Base-by-base conservation (phyloP, 352 stramenopile genomes). In the Pythium sp. region DNA sequence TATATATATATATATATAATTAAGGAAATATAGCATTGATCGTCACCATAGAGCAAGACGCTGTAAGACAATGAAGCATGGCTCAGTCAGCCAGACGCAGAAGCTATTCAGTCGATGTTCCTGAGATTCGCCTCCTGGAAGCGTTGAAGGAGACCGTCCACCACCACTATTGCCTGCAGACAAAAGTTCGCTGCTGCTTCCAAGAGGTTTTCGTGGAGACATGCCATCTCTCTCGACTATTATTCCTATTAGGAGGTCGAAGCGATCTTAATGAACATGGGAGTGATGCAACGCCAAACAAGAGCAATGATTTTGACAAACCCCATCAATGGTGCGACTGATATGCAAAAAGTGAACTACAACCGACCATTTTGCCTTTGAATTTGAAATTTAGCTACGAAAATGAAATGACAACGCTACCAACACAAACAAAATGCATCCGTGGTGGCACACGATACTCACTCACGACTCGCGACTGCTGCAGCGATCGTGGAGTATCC, bases 41-140 rank as follows among this genome's bases (percentile, higher is more conserved):
- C 11, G 36, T 43, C 36, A 32, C 30, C 30, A 43, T 43, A 43
- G 36, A 43, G 36, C 36, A 15, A 43, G 36, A 15, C 14, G 9
- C 36, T 43, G 36, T 11, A 12, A 15, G 36, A 43, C 2, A 14
- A 43, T 12, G 36, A 43, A 18, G 11, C 11, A 43, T 5, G 12
- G 36, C 14, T 43, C 36, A 32, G 9, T n/a, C 36, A 30, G 22
- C 9, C 30, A 28, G 14, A 55, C 9, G 76, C 47, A 0, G 49
- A 71, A 32, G 5, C 30, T 4, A 32, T 32, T 32, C 30, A 32
- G 14, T 64, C 66, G 36, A 28, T 14, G 18, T 53, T 28, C 4
- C 47, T 53, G 8, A 0, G 28, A 59, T 76, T 63, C 7, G 32
- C 22, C 24, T 60, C 57, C n/a, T 71, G 70, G 46, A 76, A 79